A percentile compares a stretch with the other conserved stretches of the same genome.
Evolutionary conservation across 2,329 filamentous ascomycete genomes (phyloP).

Genomic region (Fusarium lateritium): DNA sequence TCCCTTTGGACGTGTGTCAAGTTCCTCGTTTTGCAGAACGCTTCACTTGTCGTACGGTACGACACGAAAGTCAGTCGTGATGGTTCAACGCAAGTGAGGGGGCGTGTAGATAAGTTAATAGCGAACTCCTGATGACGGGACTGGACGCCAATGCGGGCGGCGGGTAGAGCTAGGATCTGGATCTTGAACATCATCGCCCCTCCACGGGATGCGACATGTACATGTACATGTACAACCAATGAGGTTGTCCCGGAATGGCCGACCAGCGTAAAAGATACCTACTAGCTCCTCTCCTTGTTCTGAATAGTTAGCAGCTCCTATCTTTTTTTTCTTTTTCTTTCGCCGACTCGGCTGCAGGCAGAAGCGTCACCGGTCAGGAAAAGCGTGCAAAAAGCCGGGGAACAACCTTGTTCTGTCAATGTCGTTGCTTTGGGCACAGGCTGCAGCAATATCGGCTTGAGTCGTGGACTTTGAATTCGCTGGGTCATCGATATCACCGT

Average conservation of each 20-base stretch:
- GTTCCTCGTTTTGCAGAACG: slow-evolving; percentile 32
- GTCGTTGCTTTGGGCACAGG: not conserved
- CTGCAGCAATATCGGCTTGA: not conserved
- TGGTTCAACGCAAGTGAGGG: slow-evolving; percentile 1
- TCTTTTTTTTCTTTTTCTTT: slow-evolving; percentile 39
- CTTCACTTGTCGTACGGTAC: slow-evolving; percentile 28
- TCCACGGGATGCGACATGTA: slow-evolving; percentile 46
- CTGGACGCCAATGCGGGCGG: slow-evolving; percentile 26
- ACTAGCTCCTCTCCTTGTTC: slow-evolving; percentile 13
- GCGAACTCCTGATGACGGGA: slow-evolving; percentile 17
- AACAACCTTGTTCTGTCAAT: not conserved
- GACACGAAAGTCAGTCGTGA: slow-evolving; percentile 20
- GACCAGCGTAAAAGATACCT: slow-evolving; percentile 23
- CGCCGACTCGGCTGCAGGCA: slow-evolving; percentile 20
- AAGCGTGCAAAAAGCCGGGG: not conserved
- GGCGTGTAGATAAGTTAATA: slow-evolving; percentile 18
- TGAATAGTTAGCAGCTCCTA: not conserved
- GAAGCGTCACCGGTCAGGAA: slow-evolving; percentile 13
- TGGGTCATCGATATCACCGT: slow-evolving; percentile 27
- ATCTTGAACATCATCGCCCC: slow-evolving; percentile 46
- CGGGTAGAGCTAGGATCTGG: slow-evolving; percentile 43
- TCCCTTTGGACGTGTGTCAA: slow-evolving; percentile 34
- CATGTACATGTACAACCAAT: slow-evolving; percentile 30
- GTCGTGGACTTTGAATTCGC: slow-evolving; percentile 7
- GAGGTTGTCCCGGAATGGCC: slow-evolving; percentile 41